Base-by-base conservation (phyloP, 2,329 filamentous ascomycete genomes). In the Diaporthe sp. region DNA sequence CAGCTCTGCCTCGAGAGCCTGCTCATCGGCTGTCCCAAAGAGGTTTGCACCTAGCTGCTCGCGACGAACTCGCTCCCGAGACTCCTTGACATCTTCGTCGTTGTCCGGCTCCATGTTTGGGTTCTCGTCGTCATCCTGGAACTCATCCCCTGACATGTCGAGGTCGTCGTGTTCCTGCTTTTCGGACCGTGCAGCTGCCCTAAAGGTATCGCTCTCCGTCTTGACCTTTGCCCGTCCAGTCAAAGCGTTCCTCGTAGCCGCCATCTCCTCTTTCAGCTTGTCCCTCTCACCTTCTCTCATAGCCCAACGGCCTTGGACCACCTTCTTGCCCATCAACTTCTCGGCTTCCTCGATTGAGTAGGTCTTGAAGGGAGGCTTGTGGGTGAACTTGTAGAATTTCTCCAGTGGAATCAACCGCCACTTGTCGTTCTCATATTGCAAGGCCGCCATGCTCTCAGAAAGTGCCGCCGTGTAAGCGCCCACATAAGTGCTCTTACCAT, bases 401-500 rank as follows among this genome's bases (percentile, higher is more conserved):
- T 99, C 96, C 25, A 98, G 86, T 0, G 97, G 97, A 3, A 98
- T 89, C 92, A 98, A 94, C 75, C 93, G 92, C 82, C 98, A 97
- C 67, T 89, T 91, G 2, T 88, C 88, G 13, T 91, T 89, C 51
- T 92, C 90, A 46, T 95, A 93, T 58, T 95, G 89, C 53, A 96
- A 90, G 72, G 97, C 93, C 78, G 97, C 93, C 70, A 95, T 94
- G 71, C 94, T 92, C 80, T 96, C 93, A 0, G 96, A 98, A 51
- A 98, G 89, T 25, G 95, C 94, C 37, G 94, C 94, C 80, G 98
- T 94, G 80, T 98, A 98, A 74, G 93, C 94, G 60, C 96, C 97
- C 46, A 97, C 93, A 95, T 96, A 98, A 3, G 94, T 94, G 80
- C 98, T 96, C 83, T 96, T 98, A 78, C 95, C 95, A 81, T 99